A percentile compares a stretch with the other conserved stretches of the same genome.
These are phyloP conservation scores for Leccinum subtestaceum DNA, from an alignment of 768 basidiomycete species.

Conservation along the genomic window DNA sequence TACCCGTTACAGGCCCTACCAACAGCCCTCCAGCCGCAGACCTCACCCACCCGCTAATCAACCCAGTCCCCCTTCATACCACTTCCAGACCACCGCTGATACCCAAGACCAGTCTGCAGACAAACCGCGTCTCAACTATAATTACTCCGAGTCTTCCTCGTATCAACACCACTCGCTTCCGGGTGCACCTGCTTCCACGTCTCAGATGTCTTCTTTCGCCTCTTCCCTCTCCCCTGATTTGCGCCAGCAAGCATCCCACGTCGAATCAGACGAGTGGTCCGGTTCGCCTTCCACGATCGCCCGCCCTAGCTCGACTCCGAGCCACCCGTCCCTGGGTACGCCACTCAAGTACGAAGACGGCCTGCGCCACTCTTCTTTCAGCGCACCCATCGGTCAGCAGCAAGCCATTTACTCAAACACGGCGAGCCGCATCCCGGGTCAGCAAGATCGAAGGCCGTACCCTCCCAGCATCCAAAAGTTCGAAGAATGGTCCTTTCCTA, in stretches of 20 bases:
- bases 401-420: slow-evolving; percentile 56
- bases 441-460: slow-evolving; percentile 60
- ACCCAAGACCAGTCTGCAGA: slow-evolving; percentile 40
- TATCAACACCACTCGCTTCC: slow-evolving; percentile 50
- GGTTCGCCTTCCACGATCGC: slow-evolving; percentile 53
- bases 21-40: slow-evolving; percentile 46
- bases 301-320: slow-evolving; percentile 67
- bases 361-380: slow-evolving; percentile 67
- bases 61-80: slow-evolving; percentile 19
- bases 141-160: slow-evolving; percentile 44
- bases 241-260: slow-evolving; percentile 39
- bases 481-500: slow-evolving; percentile 71
- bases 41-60: slow-evolving; percentile 43
- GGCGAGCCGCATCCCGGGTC: slow-evolving; percentile 66
- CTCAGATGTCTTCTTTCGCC: slow-evolving; percentile 48
- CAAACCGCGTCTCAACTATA: slow-evolving; percentile 38
- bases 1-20: slow-evolving; percentile 55
- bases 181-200: slow-evolving; percentile 50
- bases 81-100: slow-evolving; percentile 15
- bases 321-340: slow-evolving; percentile 48
- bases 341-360: slow-evolving; percentile 69
- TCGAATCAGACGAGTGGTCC: slow-evolving; percentile 57
- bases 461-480: slow-evolving; percentile 49
- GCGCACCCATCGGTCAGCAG: slow-evolving; percentile 53
- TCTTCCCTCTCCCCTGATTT: slow-evolving; percentile 48